Percentiles rank a stretch among this genome's conserved stretches.
Conservation (phyloP, 1,284 basidiomycete genomes). For the Cutaneotrichosporon cutaneum region DNA sequence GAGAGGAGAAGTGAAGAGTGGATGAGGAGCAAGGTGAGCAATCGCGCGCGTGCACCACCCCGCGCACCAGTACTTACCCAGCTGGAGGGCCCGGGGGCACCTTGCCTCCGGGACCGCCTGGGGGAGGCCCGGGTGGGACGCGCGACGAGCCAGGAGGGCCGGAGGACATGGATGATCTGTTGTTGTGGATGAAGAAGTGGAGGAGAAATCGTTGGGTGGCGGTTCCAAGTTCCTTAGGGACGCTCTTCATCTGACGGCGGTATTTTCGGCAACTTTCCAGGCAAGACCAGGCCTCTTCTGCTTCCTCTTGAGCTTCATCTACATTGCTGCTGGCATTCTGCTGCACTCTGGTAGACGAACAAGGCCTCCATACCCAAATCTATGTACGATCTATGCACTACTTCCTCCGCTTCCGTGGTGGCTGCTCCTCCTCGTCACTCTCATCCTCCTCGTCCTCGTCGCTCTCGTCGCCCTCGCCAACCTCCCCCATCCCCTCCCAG, state of each 20-base stretch:
- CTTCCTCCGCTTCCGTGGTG: constrained; percentile 10
- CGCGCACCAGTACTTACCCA: constrained; percentile 6
- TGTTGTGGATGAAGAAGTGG: background rate
- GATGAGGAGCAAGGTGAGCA: background rate
- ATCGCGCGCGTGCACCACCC: constrained; percentile 7
- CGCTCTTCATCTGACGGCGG: background rate
- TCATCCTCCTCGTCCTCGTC: constrained; percentile 46
- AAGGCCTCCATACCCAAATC: background rate
- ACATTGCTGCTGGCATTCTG: too few relatives aligned
- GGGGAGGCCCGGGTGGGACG: constrained; percentile 35
- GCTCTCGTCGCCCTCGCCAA: constrained; percentile 28
- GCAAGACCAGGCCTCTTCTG: background rate
- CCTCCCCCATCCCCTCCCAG: constrained; percentile 33
- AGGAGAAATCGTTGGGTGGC: constrained; percentile 11
- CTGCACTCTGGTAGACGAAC: background rate
- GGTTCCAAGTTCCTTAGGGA: background rate
- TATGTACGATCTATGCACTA: constrained; percentile 5
- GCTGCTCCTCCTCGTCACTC: constrained; percentile 12
- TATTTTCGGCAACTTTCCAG: background rate
- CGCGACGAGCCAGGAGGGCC: constrained; percentile 6
- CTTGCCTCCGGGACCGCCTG: constrained; percentile 19
- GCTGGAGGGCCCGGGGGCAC: constrained; percentile 8
- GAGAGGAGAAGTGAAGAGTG: background rate
- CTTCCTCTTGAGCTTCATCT: background rate
- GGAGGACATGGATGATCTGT: constrained; percentile 2